Base-by-base conservation (phyloP, 805 yeast genomes). In the Wickerhamiella lipophila region DNA sequence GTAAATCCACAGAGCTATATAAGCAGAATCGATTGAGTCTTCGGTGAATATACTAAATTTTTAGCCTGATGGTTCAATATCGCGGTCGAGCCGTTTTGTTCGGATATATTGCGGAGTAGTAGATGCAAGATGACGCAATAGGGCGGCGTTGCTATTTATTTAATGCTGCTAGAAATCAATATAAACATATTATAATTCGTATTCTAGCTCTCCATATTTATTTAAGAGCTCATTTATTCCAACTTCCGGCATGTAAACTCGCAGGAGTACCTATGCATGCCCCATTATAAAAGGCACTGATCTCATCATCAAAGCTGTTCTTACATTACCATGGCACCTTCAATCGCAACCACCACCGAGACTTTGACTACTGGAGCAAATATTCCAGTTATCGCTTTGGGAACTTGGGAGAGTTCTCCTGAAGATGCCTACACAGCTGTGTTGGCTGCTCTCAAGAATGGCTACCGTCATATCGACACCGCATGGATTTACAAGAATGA, bases 391-490 rank as follows among this genome's bases (percentile, higher is more conserved):
- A 60, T 81, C 35, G 88, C 84, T 0, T 68, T 83, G 32, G 92
- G 92, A 11, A 77, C 80, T 22, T 80, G 79, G 51, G 66, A 74
- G 52, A 75, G 79, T 9, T 49, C 59, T 35, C 53, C 64, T n/a
- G 67, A 68, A 29, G 71, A 68, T 27, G 74, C 73, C 19, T 69
- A 70, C 47, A 64, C 65, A 19, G 77, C 80, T 22, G 80, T 80
- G 12, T 69, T 69, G 54, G 69, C 73, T 39, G 89, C 88, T 12
- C 67, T 81, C 51, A 70, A 76, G 58, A 67, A 70, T 7, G 88
- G 88, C 9, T 79, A 79, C 62, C 72, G 79, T 53, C 85, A 79
- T 60, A 78, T 83, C 55, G 94, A 83, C 62, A 77, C 87, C 8
- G 92, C 92, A 2, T 75, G 76, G 60, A 70, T 72, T 52, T 83